Evolutionary conservation across 108 stramenopile species (phyloP).

Genomic region (Discostella pseudostelligera): DNA sequence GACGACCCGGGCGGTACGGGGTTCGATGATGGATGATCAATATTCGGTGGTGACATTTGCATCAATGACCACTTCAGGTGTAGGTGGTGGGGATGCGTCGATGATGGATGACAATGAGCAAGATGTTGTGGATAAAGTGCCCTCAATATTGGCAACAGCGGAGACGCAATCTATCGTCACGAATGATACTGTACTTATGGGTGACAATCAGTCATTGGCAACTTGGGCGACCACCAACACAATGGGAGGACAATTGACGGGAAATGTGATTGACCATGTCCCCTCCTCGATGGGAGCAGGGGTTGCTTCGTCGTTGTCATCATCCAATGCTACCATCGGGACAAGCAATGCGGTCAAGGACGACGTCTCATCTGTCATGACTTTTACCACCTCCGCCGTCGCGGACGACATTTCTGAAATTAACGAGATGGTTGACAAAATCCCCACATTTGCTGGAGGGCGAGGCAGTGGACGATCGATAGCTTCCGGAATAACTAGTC

Average conservation of each 20-base stretch:
- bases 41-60: conserved; percentile 51
- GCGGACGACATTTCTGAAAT: conserved; percentile 17
- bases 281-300: no score
- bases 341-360: conserved; percentile 33
- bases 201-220: conserved; percentile 30
- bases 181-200: conserved; percentile 25
- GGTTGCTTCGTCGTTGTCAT: not conserved
- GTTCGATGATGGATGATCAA: conserved; percentile 47
- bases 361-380: conserved; percentile 30
- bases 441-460: conserved; percentile 45
- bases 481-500: conserved; percentile 35
- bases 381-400: conserved; percentile 27
- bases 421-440: conserved; percentile 34
- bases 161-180: conserved; percentile 10
- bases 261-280: conserved; percentile 22
- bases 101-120: conserved; percentile 4
- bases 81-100: conserved; percentile 13
- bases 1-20: conserved; percentile 24
- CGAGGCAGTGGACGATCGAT: conserved; percentile 23
- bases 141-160: conserved; percentile 22
- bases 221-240: conserved; percentile 47
- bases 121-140: conserved; percentile 37
- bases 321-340: conserved; percentile 2
- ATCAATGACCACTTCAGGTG: conserved; percentile 25
- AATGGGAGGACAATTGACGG: conserved; percentile 5